Evolutionary conservation across 257 asterid genomes (phyloP).

Genomic region (Ajuga chamaepitys): DNA sequence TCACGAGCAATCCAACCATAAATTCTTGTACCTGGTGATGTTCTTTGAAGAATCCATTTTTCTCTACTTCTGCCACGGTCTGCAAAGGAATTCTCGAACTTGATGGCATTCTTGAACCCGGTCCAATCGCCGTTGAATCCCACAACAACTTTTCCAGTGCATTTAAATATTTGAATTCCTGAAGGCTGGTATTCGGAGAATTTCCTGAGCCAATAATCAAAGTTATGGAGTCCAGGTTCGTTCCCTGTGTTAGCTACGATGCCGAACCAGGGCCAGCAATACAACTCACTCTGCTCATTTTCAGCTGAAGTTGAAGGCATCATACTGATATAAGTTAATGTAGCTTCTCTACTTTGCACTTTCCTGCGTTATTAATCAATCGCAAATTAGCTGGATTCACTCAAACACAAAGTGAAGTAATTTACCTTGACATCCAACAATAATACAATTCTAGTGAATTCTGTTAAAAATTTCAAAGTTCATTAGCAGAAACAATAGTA

Average conservation of each 20-base stretch:
- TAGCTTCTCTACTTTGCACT: too few relatives aligned
- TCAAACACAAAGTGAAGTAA: too few relatives aligned
- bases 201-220: neutral
- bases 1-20: constrained; percentile 14
- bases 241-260: neutral
- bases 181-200: constrained; percentile 8
- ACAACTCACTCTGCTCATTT: neutral
- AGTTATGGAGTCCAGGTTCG: too few relatives aligned
- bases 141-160: neutral
- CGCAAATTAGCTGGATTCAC: too few relatives aligned
- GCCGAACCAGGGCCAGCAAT: constrained; percentile 11
- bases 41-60: neutral
- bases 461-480: too few relatives aligned
- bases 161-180: neutral
- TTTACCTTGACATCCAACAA: too few relatives aligned
- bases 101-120: constrained; percentile 8
- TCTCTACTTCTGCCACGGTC: neutral
- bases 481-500: too few relatives aligned
- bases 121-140: neutral
- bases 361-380: too few relatives aligned
- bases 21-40: neutral
- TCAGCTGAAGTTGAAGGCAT: neutral
- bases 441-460: too few relatives aligned
- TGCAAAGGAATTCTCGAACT: constrained; percentile 2
- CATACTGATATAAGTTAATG: too few relatives aligned